A percentile compares a stretch with the other conserved stretches of the same genome.
These are phyloP conservation scores for Rhizopogon vinicolor DNA, from an alignment of 768 basidiomycete species.

Conservation along the genomic window DNA sequence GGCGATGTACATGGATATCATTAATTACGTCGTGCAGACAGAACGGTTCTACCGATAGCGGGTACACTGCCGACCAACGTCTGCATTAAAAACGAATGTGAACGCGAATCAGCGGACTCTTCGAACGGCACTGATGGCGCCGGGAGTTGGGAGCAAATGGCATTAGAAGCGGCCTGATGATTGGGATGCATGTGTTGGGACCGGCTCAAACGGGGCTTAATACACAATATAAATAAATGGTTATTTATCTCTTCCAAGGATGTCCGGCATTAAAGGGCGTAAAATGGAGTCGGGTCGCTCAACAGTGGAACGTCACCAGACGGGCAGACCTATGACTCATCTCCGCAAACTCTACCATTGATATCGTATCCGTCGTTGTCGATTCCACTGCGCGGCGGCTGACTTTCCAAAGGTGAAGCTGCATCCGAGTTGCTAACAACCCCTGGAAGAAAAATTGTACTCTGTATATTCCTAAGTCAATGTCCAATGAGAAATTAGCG, in stretches of 20 bases:
- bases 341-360: background rate
- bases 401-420: background rate
- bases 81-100: no score
- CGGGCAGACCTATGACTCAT: background rate
- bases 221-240: background rate
- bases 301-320: background rate
- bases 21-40: no score
- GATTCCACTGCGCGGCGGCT: background rate
- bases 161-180: background rate
- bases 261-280: background rate
- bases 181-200: background rate
- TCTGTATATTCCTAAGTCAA: background rate
- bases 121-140: background rate
- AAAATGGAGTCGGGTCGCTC: background rate
- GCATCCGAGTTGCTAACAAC: background rate
- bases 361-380: background rate
- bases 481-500: background rate
- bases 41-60: no score
- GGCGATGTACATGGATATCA: no score
- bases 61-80: no score
- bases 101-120: background rate
- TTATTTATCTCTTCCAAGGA: background rate
- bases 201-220: background rate
- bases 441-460: background rate
- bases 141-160: background rate